Evolutionary conservation across 345 rosid genomes (phyloP), one percentile per base, ranked within the genome.

Genomic region (Balakata baccata): DNA sequence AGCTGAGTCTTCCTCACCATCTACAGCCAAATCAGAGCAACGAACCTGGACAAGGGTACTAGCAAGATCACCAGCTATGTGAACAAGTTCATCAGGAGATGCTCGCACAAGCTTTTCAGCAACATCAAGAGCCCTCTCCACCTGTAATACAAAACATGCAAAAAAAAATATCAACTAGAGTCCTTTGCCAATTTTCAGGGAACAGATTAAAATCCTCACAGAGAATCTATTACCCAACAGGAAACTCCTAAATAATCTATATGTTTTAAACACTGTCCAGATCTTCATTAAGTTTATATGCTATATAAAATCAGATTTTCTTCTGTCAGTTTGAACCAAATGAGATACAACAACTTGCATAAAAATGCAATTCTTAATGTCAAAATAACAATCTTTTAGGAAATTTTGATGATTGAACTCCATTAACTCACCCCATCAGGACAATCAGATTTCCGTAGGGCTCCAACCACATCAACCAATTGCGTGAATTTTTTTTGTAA

Each of bases 1-100:
- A 75, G 96, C 86, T 69, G 98, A 84, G 47, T 92, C 98, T 89
- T 95, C 98, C 84, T 95, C 99, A 29, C 94, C 99, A 82, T 92
- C 98, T 17, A 87, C 84, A 74, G 98, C 82, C 80, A 91, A 75
- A 83, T 95, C 87, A 75, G 89, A 89, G 86, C 98, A 95, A 72
- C 94, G 99, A 81, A 95, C 90, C 78, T 88, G 99, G 39, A 92
- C 78, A 39, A 95, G 94, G 81, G 82, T 83, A 79, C 94, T 90
- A 71, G 79, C 81, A 79, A 94, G 93, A 74, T 94, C 97, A 68
- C 91, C 81, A 50, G 97, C 93, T 74, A 92, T 47, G 66, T 87
- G 92, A 34, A 80, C 84, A 70, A 94, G 89, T 79, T 94, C 98
- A 83, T 90, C 98, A 51, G 98, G 97, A 58, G 98, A 86, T 79